phyloP scores from a whole-genome alignment of 257 asterid species.

The Paraleonurus japonicus region DNA sequence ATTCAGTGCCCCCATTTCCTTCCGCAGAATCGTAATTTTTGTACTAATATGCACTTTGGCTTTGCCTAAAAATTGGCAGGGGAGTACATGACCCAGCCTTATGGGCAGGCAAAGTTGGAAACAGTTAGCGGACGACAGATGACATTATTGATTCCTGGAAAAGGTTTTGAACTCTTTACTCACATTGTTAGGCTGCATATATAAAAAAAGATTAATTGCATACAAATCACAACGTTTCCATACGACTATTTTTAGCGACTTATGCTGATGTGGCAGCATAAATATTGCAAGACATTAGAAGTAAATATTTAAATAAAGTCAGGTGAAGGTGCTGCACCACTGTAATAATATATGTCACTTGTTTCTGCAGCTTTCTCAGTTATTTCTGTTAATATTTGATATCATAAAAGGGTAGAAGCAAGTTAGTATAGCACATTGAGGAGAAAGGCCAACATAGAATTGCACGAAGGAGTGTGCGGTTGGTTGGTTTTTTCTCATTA shows the following conservation, averaged over 20 bases:
- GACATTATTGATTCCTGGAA: conserved; percentile 98
- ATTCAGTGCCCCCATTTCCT: background rate
- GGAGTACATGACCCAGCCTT: conserved; percentile 87
- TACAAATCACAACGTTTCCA: no score
- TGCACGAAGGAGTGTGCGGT: background rate
- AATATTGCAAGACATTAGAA: no score
- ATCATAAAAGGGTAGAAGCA: background rate
- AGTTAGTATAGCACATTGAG: conserved; percentile 1
- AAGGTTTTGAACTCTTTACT: conserved; percentile 50
- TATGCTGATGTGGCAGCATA: no score
- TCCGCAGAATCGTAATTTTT: background rate
- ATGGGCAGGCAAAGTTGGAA: conserved; percentile 88
- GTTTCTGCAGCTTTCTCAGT: background rate
- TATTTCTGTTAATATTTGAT: background rate
- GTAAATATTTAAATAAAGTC: no score
- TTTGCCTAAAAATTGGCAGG: conserved; percentile 44
- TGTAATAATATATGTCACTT: background rate
- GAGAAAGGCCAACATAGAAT: conserved; percentile 4
- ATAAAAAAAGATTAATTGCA: background rate
- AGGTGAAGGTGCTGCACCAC: background rate
- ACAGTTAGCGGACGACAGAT: conserved; percentile 96
- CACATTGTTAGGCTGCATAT: conserved; percentile 3
- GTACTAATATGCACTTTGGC: conserved; percentile 18
- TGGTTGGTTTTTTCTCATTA: no score
- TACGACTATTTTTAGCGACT: no score